Evolutionary conservation across 75 land plant genomes (phyloP).

Genomic region (Selaginella tamariscina): DNA sequence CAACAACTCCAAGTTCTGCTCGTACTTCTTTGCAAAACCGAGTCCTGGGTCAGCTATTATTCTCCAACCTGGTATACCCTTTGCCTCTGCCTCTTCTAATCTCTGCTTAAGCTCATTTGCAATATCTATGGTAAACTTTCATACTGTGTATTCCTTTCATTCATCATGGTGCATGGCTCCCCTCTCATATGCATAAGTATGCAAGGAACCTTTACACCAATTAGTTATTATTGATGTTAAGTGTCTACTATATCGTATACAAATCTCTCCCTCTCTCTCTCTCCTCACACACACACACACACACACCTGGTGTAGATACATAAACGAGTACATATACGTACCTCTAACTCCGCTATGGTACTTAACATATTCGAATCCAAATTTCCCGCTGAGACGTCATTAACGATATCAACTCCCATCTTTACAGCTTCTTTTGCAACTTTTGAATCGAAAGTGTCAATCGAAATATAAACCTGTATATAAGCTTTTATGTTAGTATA

Average conservation of each 20-base stretch:
- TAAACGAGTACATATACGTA: too few species aligned
- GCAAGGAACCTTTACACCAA: conserved; percentile 23
- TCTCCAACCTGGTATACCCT: background rate
- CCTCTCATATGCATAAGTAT: conserved; percentile 8
- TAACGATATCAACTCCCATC: background rate
- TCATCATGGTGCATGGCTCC: conserved; percentile 25
- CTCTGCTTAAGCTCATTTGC: background rate
- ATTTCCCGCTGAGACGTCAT: background rate
- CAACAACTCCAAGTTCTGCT: conserved; percentile 3
- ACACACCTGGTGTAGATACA: too few species aligned
- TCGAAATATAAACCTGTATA: background rate
- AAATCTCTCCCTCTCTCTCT: too few species aligned
- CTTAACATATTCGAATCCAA: background rate
- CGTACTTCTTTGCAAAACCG: background rate
- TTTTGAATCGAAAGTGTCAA: background rate
- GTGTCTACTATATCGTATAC: too few species aligned
- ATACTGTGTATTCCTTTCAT: conserved; percentile 35
- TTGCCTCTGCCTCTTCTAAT: background rate
- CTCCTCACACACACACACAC: too few species aligned
- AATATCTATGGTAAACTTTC: background rate
- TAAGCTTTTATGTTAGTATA: too few species aligned
- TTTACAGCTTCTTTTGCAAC: conserved; percentile 4
- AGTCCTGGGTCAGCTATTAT: conserved; percentile 5
- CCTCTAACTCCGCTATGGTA: background rate
- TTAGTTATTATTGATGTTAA: too few species aligned